Evolutionary conservation across 2,329 filamentous ascomycete species (phyloP), one percentile per base, ranked within the genome.

Genomic region (Zymoseptoria crescenta): DNA sequence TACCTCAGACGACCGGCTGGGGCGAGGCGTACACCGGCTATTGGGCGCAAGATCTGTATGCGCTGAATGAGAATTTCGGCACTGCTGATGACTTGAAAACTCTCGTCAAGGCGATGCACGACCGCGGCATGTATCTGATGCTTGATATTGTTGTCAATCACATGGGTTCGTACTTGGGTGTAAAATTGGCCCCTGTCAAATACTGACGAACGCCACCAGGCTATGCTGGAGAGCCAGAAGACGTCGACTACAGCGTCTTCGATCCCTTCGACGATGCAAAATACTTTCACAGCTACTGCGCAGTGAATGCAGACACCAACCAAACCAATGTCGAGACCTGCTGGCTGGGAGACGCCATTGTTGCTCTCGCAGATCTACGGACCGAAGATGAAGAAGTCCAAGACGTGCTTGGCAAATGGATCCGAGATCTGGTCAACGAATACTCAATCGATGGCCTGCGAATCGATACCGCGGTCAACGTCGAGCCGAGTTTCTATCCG

Each of bases 271-370:
- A 86, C 69, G 73, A 80, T 28, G 60, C 76, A 19, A 77, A 77
- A 24, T 85, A 85, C 65, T 89, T 83, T 72, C 85, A 89, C 68
- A 51, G 78, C 1, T 81, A 79, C 66, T 88, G 86, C 71, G 67
- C 68, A 2, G 76, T 83, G 56, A 68, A 86, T 69, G 86, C 84
- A 72, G 53, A 59, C 29, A 68, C 71, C 45, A 72, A 85, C 67
- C 66, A 68, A 48, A 66, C 63, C 10, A 66, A 73, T 45, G 72
- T 74, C 5, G 73, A 78, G 60, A 57, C 71, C 55, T 81, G 81
- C 69, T 82, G 81, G 79, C 72, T 81, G 24, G 81, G 81, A 9
- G 77, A 81, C 64, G 67, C 74, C 27, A 74, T 68, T 2, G 76
- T 80, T 10, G 69, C 77, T 8, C 73, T 81, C 27, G 74, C 76